Base-by-base conservation (phyloP, 352 stramenopile genomes). In the Phytophthora agathidicida region DNA sequence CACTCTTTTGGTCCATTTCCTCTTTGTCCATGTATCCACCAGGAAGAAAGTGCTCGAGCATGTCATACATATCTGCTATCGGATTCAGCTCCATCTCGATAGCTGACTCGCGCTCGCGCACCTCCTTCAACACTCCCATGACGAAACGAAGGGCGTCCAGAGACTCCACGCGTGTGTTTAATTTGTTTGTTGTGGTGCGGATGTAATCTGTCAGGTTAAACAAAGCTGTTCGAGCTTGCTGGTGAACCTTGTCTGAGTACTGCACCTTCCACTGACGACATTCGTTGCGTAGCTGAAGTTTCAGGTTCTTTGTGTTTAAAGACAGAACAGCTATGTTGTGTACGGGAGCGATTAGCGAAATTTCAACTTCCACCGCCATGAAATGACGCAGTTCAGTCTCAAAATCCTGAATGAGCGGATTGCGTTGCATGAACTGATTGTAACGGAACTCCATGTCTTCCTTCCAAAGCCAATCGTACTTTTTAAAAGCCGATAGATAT, bases 391-490 rank as follows among this genome's bases (percentile, higher is more conserved):
- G 63, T 44, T 94, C 81, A 9, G 73, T 78, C 38, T 94, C 86
- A 70, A 92, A 96, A 54, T 94, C 86, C 43, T 89, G 79, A 20
- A 96, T 93, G 0, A 80, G 52, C 10, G 86, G 86, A 38, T 91
- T 93, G 7, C 77, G 65, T 47, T 88, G 83, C 71, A 92, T 91
- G 56, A 96, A 96, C 39, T 93, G 78, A 28, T 87, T 88, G 60
- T 94, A 94, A 3, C 75, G 74, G 45, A 88, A 86, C 59, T 94
- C 86, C 83, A 90, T 94, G 55, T 96, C 88, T 54, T 94, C 85
- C 55, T 93, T 94, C 88, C 88, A 96, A 2, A 96, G 77, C 88
- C 88, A 96, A 52, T 96, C 86, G 58, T 96, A 96, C 52, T 93
- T 89, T 47, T 89, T 89, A 43, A 96, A 96, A n/a, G 73, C 72